Percentiles rank a stretch among this genome's conserved stretches.
Conservation (phyloP, 441 rosid species). For the Geranium incanum region DNA sequence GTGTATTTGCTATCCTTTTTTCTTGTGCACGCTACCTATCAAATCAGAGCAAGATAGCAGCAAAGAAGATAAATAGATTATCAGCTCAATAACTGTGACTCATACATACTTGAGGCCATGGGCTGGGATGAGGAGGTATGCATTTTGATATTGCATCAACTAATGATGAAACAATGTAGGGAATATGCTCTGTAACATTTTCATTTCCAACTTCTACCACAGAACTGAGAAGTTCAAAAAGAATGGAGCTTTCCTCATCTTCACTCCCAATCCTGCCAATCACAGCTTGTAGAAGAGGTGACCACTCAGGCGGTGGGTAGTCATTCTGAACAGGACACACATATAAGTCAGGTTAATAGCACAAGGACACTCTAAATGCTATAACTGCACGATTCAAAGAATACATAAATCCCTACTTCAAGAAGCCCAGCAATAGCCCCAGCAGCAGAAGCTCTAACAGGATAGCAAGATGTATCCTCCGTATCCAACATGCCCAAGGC, state of each 20-base stretch:
- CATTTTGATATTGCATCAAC: conserved; percentile 42
- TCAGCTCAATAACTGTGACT: conserved; percentile 14
- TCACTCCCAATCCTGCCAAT: conserved; percentile 58
- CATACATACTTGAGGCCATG: conserved; percentile 63
- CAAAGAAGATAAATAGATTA: neutral
- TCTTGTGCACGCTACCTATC: neutral
- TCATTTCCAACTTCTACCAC: conserved; percentile 58
- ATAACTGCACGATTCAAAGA: conserved; percentile 18
- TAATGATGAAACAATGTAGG: conserved; percentile 52
- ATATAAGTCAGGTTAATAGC: conserved; percentile 18
- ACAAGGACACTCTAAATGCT: conserved; percentile 12
- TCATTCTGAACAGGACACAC: conserved; percentile 48
- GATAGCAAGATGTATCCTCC: conserved; percentile 49
- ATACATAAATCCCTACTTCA: conserved; percentile 40
- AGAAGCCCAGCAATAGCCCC: conserved; percentile 66
- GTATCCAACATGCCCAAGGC: conserved; percentile 60
- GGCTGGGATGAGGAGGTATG: conserved; percentile 43
- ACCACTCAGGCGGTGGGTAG: conserved; percentile 73
- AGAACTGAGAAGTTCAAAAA: conserved; percentile 69
- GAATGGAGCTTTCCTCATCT: conserved; percentile 56
- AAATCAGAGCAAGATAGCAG: neutral
- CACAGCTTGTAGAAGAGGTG: conserved; percentile 66
- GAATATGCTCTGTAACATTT: conserved; percentile 50
- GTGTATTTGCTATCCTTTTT: neutral
- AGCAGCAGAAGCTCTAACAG: conserved; percentile 78